phyloP scores from a whole-genome alignment of 768 basidiomycete species.

The Pisolithus albus region DNA sequence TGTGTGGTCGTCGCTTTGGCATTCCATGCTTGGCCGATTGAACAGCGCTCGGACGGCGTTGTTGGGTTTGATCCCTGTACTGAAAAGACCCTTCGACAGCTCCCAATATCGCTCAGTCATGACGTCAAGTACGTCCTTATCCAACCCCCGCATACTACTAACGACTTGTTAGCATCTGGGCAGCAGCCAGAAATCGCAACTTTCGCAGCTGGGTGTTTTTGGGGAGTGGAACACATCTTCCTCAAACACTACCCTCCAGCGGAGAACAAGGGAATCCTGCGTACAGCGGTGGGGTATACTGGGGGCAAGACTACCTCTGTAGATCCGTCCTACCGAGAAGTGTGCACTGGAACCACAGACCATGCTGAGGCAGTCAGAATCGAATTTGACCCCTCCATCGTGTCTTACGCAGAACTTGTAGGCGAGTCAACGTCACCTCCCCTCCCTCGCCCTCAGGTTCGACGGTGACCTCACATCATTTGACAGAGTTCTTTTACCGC shows the following conservation, averaged over 20 bases:
- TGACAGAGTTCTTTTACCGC: conserved; percentile 85
- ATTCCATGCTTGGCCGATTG: conserved; percentile 13
- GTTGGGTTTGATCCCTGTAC: conserved; percentile 4
- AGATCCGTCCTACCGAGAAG: conserved; percentile 63
- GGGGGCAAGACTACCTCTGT: conserved; percentile 52
- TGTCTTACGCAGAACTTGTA: conserved; percentile 81
- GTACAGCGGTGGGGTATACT: conserved; percentile 73
- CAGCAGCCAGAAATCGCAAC: conserved; percentile 36
- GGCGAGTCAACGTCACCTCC: conserved; percentile 40
- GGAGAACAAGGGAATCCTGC: conserved; percentile 67
- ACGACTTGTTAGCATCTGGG: conserved; percentile 33
- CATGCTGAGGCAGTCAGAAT: conserved; percentile 88
- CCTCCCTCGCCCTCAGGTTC: background rate
- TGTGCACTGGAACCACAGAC: conserved; percentile 74
- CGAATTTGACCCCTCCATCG: conserved; percentile 73
- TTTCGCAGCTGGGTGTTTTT: conserved; percentile 64
- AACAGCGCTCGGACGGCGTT: conserved; percentile 8
- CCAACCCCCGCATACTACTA: background rate
- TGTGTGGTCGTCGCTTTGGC: background rate
- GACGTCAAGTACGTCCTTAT: conserved; percentile 25
- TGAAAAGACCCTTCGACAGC: conserved; percentile 22
- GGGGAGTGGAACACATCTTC: conserved; percentile 85
- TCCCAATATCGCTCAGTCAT: conserved; percentile 31
- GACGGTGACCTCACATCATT: background rate
- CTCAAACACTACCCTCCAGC: conserved; percentile 68